Evolutionary conservation across 352 stramenopile genomes (phyloP), one percentile per base, ranked within the genome.

Genomic region (Pythium biforme): DNA sequence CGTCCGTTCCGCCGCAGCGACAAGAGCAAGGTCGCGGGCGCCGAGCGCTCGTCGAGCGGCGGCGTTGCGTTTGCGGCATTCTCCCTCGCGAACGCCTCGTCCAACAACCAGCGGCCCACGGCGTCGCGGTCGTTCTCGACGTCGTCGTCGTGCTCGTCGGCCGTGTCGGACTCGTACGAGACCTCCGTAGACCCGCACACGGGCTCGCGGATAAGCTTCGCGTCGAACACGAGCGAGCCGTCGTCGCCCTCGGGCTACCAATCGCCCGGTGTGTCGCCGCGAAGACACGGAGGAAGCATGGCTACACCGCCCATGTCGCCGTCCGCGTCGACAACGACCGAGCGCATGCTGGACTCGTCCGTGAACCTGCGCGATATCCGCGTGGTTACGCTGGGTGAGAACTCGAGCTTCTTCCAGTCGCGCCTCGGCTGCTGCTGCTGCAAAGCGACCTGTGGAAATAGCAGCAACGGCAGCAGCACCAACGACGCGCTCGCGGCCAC

Each of bases 31-130:
- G 37, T 33, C 3, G 41, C 10, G 3, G 39, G 50, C 1, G 75
- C 77, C 47, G 81, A 88, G 59, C 77, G 79, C 19, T 89, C 81
- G 9, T 77, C 81, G 12, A 91, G 81, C 40, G 77, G 81, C 19
- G 79, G 77, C 20, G 78, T 87, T 49, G 76, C 76, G 25, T 70
- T 60, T 15, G 39, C 63, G 9, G 55, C 55, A 17, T 81, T 87
- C 51, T 81, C 79, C 26, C 71, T 88, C 53, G 56, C 64, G 19
- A 56, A 68, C 50, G 27, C 37, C 1, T 17, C 46, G 14, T 9
- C 45, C 14, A 20, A 58, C 31, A 50, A 59, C 39, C 37, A 59
- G 22, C 51, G 17, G 15, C 60, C 14, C 0, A 66, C 73, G 29
- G 69, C 74, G 43, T 74, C 79, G 4, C 55, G 46, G 0, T 67